Evolutionary conservation across 2,329 filamentous ascomycete species (phyloP).

Genomic region (Microsporum audouinii): DNA sequence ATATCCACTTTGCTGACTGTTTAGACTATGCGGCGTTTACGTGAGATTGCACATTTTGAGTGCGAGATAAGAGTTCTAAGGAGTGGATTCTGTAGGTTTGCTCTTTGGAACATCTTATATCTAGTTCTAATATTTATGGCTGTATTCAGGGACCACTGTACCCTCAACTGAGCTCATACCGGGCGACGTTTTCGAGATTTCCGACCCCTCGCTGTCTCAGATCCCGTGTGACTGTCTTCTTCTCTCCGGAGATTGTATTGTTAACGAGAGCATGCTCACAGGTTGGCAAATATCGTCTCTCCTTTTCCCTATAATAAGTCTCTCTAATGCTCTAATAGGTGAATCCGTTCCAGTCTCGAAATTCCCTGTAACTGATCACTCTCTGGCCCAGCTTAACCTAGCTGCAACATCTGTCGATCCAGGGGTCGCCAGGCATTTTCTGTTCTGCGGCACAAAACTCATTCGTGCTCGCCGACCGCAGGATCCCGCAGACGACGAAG

Average conservation of each 20-base stretch:
- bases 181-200: constrained; percentile 92
- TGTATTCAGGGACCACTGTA: constrained; percentile 60
- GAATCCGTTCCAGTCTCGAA: constrained; percentile 97
- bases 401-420: constrained; percentile 71
- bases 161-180: constrained; percentile 81
- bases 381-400: constrained; percentile 63
- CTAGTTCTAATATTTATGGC: constrained; percentile 8
- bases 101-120: neutral
- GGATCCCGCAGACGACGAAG: constrained; percentile 74
- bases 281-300: constrained; percentile 27
- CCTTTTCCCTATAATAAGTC: neutral
- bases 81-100: constrained; percentile 72
- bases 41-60: constrained; percentile 87
- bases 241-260: constrained; percentile 88
- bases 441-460: constrained; percentile 93
- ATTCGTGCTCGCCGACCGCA: constrained; percentile 81
- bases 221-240: constrained; percentile 88
- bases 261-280: constrained; percentile 98
- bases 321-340: constrained; percentile 35
- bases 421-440: constrained; percentile 73
- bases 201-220: constrained; percentile 76
- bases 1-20: constrained; percentile 5
- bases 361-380: constrained; percentile 67
- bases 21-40: constrained; percentile 75
- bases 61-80: constrained; percentile 89